These are phyloP conservation scores for Papiliotrema terrestris DNA, from an alignment of 1,284 basidiomycete species.

Conservation along the genomic window DNA sequence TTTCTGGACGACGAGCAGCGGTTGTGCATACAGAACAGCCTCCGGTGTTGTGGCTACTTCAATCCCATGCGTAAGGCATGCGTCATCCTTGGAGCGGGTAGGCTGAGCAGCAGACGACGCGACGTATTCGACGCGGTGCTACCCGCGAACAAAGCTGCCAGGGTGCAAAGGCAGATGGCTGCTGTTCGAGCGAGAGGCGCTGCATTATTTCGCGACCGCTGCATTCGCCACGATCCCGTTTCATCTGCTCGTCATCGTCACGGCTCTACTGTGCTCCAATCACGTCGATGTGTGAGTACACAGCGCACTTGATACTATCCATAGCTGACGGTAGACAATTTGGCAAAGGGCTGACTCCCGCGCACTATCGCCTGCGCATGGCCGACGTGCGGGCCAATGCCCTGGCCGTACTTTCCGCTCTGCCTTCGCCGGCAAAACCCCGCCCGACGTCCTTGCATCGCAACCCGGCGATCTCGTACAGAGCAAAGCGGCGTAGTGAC, in stretches of 20 bases:
- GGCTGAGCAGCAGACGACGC: constrained; percentile 34
- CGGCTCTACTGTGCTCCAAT: constrained; percentile 34
- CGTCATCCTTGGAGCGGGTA: background rate
- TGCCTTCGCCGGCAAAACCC: constrained; percentile 2
- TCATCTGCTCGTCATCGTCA: constrained; percentile 35
- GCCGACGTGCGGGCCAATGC: constrained; percentile 13
- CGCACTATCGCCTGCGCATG: constrained; percentile 23
- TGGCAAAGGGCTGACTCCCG: constrained; percentile 23
- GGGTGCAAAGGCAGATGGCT: constrained; percentile 44
- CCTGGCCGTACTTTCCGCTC: constrained; percentile 4
- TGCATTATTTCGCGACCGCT: constrained; percentile 21
- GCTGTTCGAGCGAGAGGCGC: constrained; percentile 21
- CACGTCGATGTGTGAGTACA: constrained; percentile 28
- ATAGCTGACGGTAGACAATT: constrained; percentile 8
- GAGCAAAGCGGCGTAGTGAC: background rate
- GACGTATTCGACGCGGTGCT: constrained; percentile 42
- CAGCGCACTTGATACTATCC: background rate
- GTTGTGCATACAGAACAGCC: constrained; percentile 33
- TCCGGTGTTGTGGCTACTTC: constrained; percentile 45
- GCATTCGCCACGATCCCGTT: constrained; percentile 34
- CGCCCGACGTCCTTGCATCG: background rate
- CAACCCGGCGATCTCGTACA: background rate
- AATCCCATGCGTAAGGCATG: constrained; percentile 32
- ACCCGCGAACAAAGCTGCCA: constrained; percentile 39
- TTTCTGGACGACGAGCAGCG: constrained; percentile 31